phyloP scores from a whole-genome alignment of 768 basidiomycete genomes.

The Psilocybe cyanescens region DNA sequence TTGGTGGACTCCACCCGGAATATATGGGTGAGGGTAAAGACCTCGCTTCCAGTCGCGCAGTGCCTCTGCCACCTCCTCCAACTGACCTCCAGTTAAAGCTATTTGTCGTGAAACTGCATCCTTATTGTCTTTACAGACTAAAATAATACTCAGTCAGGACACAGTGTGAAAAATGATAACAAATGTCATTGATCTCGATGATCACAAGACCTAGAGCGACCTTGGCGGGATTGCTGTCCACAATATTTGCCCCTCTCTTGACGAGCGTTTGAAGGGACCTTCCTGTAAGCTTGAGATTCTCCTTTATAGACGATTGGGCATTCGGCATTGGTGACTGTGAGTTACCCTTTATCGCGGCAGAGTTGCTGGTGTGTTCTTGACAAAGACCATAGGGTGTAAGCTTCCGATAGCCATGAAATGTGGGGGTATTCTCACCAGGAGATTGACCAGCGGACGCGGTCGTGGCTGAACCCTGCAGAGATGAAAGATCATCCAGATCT shows the following conservation, averaged over 20 bases:
- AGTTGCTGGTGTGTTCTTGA: no score
- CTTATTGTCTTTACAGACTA: conserved; percentile 17
- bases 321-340: no score
- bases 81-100: conserved; percentile 9
- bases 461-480: no score
- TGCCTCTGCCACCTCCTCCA: conserved; percentile 15
- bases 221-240: conserved; percentile 17
- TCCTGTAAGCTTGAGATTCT: not conserved
- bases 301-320: no score
- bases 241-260: not conserved
- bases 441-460: no score
- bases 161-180: conserved; percentile 8
- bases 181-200: conserved; percentile 15
- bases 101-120: conserved; percentile 17
- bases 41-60: conserved; percentile 9
- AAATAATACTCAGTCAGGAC: not conserved
- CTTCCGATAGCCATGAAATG: no score
- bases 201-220: conserved; percentile 14
- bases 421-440: no score
- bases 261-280: not conserved
- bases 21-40: no score
- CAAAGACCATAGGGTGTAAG: no score
- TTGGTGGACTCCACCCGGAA: no score
- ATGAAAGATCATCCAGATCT: no score
- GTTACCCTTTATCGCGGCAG: no score